Percentiles rank a stretch among this genome's conserved stretches.
Evolutionary conservation across 2,329 filamentous ascomycete species (phyloP).

Genomic region (Teratosphaeria destructans): DNA sequence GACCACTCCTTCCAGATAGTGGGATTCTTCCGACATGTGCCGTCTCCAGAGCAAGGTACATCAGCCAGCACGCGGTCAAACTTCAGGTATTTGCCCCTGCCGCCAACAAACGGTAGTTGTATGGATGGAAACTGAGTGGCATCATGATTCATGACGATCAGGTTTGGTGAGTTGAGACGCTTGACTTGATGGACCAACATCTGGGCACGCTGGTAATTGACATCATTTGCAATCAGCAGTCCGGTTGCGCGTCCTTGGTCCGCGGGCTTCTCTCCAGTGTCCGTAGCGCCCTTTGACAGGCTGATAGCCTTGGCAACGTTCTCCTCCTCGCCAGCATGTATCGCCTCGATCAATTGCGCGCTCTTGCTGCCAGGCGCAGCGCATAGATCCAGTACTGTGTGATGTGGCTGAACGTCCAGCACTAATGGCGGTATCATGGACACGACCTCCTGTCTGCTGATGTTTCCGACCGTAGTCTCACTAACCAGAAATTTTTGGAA

Average conservation of each 20-base stretch:
- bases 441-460: constrained; percentile 92
- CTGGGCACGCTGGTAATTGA: constrained; percentile 92
- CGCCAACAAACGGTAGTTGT: constrained; percentile 56
- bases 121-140: constrained; percentile 92
- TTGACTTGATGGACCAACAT: constrained; percentile 98
- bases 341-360: constrained; percentile 85
- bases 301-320: constrained; percentile 63
- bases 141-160: constrained; percentile 96
- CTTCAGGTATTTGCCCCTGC: constrained; percentile 63
- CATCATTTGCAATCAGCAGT: constrained; percentile 87
- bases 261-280: constrained; percentile 38
- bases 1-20: constrained; percentile 94
- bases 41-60: constrained; percentile 93
- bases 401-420: constrained; percentile 81
- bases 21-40: constrained; percentile 84
- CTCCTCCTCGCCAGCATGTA: constrained; percentile 85
- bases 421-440: constrained; percentile 97
- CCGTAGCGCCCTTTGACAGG: constrained; percentile 45
- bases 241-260: constrained; percentile 86
- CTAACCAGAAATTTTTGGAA: constrained; percentile 98
- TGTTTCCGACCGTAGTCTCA: constrained; percentile 94
- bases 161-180: constrained; percentile 87
- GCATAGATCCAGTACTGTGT: constrained; percentile 91
- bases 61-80: constrained; percentile 95
- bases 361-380: constrained; percentile 96